Base-by-base conservation (phyloP, 2,329 filamentous ascomycete genomes). In the Trichoderma citrinoviride region DNA sequence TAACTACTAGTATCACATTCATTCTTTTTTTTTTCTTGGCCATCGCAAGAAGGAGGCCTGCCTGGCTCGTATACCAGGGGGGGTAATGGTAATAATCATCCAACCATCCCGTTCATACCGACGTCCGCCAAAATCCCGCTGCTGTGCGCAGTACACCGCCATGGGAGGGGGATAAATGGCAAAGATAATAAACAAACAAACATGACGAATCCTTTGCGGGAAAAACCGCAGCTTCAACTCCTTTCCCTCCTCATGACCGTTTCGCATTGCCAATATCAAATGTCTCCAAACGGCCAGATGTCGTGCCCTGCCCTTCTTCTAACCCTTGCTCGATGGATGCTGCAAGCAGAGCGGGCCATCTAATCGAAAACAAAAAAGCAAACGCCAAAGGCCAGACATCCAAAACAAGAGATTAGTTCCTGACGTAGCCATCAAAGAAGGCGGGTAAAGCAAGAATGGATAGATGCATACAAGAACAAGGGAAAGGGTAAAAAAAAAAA, bases 61-160 rank as follows among this genome's bases (percentile, higher is more conserved):
- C 33, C 56, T 58, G 47, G 25, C 33, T 33, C 44, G 17, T 37
- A 19, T 21, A 15, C 40, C 60, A 33, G 41, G 44, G 44, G 46
- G 44, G 37, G 21, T 56, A 49, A 37, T 65, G 44, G 46, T 33
- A 25, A 17, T 56, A 49, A 37, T 65, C 64, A 58, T 66, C 64
- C 64, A 62, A 47, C 52, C 64, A 58, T 66, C 58, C 43, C 37
- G 21, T 63, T 37, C 58, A 25, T 63, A 27, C 64, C 49, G 58
- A 37, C 64, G 52, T 53, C 52, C 46, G 44, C 40, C 54, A 52
- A 44, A 53, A 7, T 65, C 55, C 64, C 46, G 25, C 49, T 50
- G 64, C 64, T 50, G 57, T 14, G 5, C 33, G 33, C 33, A 37
- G 33, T 58, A 61, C 64, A 58, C 64, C 52, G 60, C 60, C 49